These are phyloP conservation scores for Kondoa malvinella DNA, from an alignment of 768 basidiomycete genomes.

Conservation along the genomic window DNA sequence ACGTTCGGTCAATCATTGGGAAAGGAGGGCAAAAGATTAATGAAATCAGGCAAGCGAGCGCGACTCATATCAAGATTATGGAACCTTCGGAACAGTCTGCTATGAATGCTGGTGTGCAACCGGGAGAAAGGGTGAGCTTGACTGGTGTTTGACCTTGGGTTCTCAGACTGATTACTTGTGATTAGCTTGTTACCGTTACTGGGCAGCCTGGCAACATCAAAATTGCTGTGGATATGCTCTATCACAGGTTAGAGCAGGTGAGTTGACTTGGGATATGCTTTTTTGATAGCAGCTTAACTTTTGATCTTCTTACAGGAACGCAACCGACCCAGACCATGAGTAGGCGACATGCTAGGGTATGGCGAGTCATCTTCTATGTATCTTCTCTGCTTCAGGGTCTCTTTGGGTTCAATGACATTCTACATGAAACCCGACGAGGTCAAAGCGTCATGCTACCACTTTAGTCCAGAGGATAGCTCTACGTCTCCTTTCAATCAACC, in stretches of 20 bases:
- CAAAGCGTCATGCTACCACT: no score
- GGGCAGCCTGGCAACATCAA: conserved; percentile 90
- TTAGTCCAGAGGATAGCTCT: no score
- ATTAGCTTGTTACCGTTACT: conserved; percentile 77
- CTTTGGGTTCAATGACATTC: neutral
- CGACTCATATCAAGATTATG: conserved; percentile 95
- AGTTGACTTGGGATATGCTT: neutral
- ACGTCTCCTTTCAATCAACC: neutral
- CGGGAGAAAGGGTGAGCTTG: conserved; percentile 10
- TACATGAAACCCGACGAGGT: no score
- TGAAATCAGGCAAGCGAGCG: conserved; percentile 87
- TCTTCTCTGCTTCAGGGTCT: neutral
- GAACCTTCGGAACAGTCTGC: conserved; percentile 58
- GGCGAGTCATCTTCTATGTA: neutral
- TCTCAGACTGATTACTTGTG: no score
- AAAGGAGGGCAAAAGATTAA: conserved; percentile 98
- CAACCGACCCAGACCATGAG: neutral
- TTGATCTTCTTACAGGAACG: neutral
- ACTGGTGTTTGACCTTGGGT: neutral
- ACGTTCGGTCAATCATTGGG: conserved; percentile 93
- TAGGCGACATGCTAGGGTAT: neutral
- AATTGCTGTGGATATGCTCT: conserved; percentile 76
- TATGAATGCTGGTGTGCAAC: conserved; percentile 28
- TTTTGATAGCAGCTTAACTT: neutral
- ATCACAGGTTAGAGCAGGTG: conserved; percentile 23